These are phyloP conservation scores for Diospyros kaki DNA, from an alignment of 148 eudicot genomes.

Conservation along the genomic window DNA sequence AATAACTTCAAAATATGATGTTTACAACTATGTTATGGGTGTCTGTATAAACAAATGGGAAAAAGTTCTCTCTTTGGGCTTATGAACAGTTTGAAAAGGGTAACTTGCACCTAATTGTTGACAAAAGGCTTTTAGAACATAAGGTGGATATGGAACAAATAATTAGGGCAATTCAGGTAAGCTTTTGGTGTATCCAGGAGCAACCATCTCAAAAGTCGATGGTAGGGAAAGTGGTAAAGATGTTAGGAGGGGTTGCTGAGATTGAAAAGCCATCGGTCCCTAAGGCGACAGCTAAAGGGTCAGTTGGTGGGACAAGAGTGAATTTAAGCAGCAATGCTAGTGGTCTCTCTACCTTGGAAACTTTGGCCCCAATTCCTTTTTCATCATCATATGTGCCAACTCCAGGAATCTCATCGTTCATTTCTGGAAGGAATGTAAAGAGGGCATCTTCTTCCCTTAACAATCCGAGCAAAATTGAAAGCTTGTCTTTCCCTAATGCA, in stretches of 20 bases:
- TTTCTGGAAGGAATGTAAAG: too few relatives aligned
- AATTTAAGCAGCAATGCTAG: constrained; percentile 29
- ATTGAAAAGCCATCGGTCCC: constrained; percentile 59
- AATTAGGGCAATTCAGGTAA: constrained; percentile 45
- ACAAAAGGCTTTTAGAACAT: constrained; percentile 30
- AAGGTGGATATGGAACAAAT: constrained; percentile 54
- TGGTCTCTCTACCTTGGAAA: constrained; percentile 26
- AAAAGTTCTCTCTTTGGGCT: too few relatives aligned
- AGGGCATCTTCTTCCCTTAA: constrained; percentile 33
- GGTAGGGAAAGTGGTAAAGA: constrained; percentile 79
- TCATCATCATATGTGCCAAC: constrained; percentile 31
- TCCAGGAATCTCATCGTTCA: constrained; percentile 23
- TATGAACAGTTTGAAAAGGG: too few relatives aligned
- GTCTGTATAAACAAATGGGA: too few relatives aligned
- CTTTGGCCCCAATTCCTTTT: constrained; percentile 29
- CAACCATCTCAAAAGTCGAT: constrained; percentile 61
- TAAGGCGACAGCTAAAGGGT: constrained; percentile 36
- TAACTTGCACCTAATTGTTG: constrained; percentile 39
- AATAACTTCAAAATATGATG: constrained; percentile 62
- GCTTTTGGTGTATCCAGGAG: too few relatives aligned
- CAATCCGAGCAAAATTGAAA: constrained; percentile 17
- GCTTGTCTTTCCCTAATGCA: not conserved
- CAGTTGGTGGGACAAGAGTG: constrained; percentile 39
- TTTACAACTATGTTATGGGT: too few relatives aligned
- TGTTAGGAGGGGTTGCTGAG: constrained; percentile 64